Evolutionary conservation across 805 yeast genomes (phyloP).

Genomic region (Candida chilensis): DNA sequence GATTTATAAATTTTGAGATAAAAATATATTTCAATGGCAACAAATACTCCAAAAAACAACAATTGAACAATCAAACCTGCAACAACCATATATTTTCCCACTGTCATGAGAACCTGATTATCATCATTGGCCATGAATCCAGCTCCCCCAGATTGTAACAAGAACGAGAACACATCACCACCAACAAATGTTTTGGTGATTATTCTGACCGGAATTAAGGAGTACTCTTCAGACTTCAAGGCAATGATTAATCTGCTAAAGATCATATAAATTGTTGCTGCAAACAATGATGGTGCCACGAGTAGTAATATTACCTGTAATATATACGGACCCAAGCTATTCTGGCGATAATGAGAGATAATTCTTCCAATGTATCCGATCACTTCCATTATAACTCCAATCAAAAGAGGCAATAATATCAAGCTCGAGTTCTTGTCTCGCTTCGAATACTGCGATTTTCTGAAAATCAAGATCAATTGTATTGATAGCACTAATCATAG

Average conservation of each 20-base stretch:
- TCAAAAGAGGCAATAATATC: slow-evolving; percentile 14
- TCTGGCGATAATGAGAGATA: slow-evolving; percentile 5
- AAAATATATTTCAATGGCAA: slow-evolving; percentile 8
- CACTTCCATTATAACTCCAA: slow-evolving; percentile 13
- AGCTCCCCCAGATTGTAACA: slow-evolving; percentile 19
- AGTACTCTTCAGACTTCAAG: slow-evolving; percentile 8
- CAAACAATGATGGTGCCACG: slow-evolving; percentile 18
- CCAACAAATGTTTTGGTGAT: slow-evolving; percentile 15
- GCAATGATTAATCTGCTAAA: slow-evolving; percentile 13
- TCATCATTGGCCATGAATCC: slow-evolving; percentile 12
- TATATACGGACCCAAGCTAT: slow-evolving; percentile 8
- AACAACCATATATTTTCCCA: slow-evolving; percentile 12
- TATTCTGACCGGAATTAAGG: slow-evolving; percentile 10
- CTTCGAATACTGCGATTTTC: too few species aligned
- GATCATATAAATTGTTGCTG: slow-evolving; percentile 19
- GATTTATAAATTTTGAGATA: slow-evolving; percentile 2
- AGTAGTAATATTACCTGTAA: slow-evolving; percentile 13
- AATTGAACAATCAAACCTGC: slow-evolving; percentile 20
- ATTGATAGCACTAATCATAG: too few species aligned
- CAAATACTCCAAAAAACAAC: slow-evolving; percentile 15
- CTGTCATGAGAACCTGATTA: not conserved
- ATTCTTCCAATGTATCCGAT: slow-evolving; percentile 14
- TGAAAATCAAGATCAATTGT: too few species aligned
- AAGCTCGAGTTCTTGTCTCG: too few species aligned
- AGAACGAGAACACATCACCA: slow-evolving; percentile 18